Base-by-base conservation (phyloP, 495 filamentous ascomycete species). In the Neurospora discreta region DNA sequence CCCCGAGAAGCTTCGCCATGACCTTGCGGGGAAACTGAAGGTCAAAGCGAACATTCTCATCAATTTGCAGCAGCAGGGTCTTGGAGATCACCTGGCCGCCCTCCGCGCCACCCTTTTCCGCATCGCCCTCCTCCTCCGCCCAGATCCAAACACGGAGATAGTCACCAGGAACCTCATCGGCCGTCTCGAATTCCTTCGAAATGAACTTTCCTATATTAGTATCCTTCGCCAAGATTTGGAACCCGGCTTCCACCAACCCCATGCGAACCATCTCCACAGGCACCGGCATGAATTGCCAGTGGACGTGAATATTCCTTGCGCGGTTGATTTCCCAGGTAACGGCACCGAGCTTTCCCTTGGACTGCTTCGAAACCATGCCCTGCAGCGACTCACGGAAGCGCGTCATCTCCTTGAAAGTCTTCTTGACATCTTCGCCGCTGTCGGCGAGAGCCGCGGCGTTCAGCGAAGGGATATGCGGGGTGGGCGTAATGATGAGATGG, bases 211-310 rank as follows among this genome's bases (percentile, higher is more conserved):
- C 92, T 70, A 91, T 92, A 69, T 88, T 83, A 26, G 88, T 77
- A 74, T 95, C 94, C 77, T 94, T 90, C 0, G 93, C 93, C 77
- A 94, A 88, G 18, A 93, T 91, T 71, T 89, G 88, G 84, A 97
- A 97, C 0, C 89, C 94, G 0, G 91, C 92, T 76, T 94, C 91
- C 9, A 96, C 91, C 1, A 94, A 83, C 0, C 90, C 90, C 52
- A 88, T 86, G 11, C 77, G 78, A 46, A 97, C 84, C 30, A 92
- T 80, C 13, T 89, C 85, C 0, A 84, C 77, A 0, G 91, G 86
- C 1, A 97, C 85, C 3, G 95, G 95, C 39, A 98, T 84, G 76
- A 96, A 95, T 83, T 99, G 95, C 95, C 95, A 98, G 77, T 97
- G 95, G 0, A 87, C 85, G 78, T 99, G 95, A 69, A 98, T 90